phyloP scores from a whole-genome alignment of 2,329 filamentous ascomycete genomes.

The Albophoma yamanashiensis region DNA sequence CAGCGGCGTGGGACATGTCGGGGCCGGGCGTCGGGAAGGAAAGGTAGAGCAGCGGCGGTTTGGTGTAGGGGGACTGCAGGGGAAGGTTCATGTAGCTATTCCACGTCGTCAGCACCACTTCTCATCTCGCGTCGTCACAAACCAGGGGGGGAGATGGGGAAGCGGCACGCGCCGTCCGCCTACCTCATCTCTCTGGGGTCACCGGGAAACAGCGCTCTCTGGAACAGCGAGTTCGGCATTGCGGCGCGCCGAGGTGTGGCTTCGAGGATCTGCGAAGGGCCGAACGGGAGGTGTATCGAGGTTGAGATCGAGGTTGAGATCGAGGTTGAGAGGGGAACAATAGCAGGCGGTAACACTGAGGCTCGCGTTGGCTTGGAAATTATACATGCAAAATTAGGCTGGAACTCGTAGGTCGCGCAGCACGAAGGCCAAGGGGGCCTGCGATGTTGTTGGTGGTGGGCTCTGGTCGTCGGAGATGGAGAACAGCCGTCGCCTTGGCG shows the following conservation, averaged over 20 bases:
- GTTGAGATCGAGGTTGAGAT: neutral
- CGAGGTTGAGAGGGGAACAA: neutral
- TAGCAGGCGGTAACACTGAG: neutral
- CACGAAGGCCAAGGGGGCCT: neutral
- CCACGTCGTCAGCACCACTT: neutral
- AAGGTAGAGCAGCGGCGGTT: slow-evolving; percentile 9
- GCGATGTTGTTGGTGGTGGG: neutral
- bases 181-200: slow-evolving; percentile 14
- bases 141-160: fast-evolving
- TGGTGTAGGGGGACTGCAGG: slow-evolving; percentile 4
- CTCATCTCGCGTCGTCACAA: neutral
- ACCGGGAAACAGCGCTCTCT: neutral
- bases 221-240: neutral
- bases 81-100: slow-evolving; percentile 22
- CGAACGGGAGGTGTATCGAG: too few relatives aligned
- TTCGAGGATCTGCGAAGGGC: too few relatives aligned
- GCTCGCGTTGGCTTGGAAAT: neutral
- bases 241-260: too few relatives aligned
- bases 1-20: neutral
- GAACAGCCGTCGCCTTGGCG: neutral
- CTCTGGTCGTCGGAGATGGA: neutral
- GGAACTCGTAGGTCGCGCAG: neutral
- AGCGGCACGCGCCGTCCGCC: neutral
- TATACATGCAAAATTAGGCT: neutral
- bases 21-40: slow-evolving; percentile 4